A percentile compares a stretch with the other conserved stretches of the same genome.
phyloP scores from a whole-genome alignment of 2,329 filamentous ascomycete species.

The Torrubiellomyces zombiae region DNA sequence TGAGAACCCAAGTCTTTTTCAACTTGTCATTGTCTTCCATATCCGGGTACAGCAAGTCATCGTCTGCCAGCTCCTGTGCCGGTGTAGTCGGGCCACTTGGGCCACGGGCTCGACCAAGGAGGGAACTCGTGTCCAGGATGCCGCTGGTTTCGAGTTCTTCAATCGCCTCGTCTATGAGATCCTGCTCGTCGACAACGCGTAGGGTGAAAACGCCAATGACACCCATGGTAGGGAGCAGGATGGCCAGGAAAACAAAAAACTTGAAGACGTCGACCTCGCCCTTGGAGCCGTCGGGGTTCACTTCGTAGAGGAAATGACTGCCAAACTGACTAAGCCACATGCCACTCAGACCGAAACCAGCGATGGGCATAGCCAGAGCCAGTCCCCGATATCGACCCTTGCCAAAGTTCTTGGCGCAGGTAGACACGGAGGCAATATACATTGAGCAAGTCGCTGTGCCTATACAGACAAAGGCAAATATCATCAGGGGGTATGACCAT shows the following conservation, averaged over 20 bases:
- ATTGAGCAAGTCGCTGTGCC: conserved; percentile 74
- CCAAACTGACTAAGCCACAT: conserved; percentile 93
- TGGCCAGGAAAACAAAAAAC: conserved; percentile 74
- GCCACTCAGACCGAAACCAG: conserved; percentile 80
- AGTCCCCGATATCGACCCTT: conserved; percentile 74
- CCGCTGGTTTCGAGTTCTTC: conserved; percentile 86
- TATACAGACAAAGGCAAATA: conserved; percentile 67
- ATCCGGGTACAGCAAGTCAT: conserved; percentile 20
- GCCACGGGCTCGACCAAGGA: conserved; percentile 47
- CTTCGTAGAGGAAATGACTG: conserved; percentile 60
- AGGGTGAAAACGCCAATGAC: conserved; percentile 58
- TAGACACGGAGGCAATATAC: conserved; percentile 84
- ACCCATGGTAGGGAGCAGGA: conserved; percentile 55
- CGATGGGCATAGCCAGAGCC: conserved; percentile 79
- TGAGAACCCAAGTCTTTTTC: conserved; percentile 83
- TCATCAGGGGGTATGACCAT: conserved; percentile 69
- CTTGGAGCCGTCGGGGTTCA: conserved; percentile 41
- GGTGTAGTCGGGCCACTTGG: conserved; percentile 31
- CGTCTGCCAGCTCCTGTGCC: conserved; percentile 28
- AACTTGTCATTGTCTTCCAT: conserved; percentile 34
- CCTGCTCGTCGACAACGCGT: conserved; percentile 66
- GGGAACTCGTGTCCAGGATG: conserved; percentile 56
- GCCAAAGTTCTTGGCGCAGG: conserved; percentile 96
- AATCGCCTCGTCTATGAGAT: conserved; percentile 77
- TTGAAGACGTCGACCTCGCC: conserved; percentile 58